Evolutionary conservation across 495 filamentous ascomycete genomes (phyloP).

Genomic region (Clavariopsis aquatica): DNA sequence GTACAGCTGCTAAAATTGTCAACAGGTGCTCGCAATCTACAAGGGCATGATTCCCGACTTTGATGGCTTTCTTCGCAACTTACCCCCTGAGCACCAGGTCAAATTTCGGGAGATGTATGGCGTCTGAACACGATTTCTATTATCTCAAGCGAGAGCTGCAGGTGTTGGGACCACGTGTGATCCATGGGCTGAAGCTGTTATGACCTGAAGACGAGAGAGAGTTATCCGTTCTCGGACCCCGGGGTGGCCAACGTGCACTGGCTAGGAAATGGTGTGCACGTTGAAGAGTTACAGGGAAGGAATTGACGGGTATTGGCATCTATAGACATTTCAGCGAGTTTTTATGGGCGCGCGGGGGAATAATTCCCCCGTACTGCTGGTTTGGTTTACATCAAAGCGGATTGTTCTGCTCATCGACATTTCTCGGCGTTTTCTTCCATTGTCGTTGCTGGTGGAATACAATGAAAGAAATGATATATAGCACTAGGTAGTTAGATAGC

Average conservation of each 20-base stretch:
- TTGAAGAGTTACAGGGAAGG: constrained; percentile 8
- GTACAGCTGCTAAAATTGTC: constrained; percentile 14
- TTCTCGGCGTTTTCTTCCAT: constrained; percentile 30
- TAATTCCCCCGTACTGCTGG: constrained; percentile 3
- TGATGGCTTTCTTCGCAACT: constrained; percentile 70
- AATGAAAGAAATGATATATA: constrained; percentile 25
- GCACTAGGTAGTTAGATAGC: constrained; percentile 35
- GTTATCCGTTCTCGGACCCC: constrained; percentile 22
- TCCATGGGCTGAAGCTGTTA: constrained; percentile 2
- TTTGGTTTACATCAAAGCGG: constrained; percentile 14
- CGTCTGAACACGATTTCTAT: constrained; percentile 29
- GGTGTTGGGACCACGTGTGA: constrained; percentile 19
- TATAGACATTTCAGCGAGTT: constrained; percentile 38
- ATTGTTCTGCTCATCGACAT: constrained; percentile 26
- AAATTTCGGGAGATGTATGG: constrained; percentile 32
- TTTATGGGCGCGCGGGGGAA: constrained; percentile 13
- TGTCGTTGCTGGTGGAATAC: background rate
- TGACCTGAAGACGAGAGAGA: constrained; percentile 1
- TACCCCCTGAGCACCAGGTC: constrained; percentile 52
- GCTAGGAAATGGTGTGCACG: constrained; percentile 4
- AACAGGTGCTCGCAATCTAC: constrained; percentile 73
- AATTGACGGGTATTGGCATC: constrained; percentile 28
- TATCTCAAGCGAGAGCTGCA: constrained; percentile 19
- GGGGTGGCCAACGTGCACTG: constrained; percentile 9
- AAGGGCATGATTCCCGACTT: constrained; percentile 84